Evolutionary conservation across 2,329 filamentous ascomycete species (phyloP).

Genomic region (Cercospora citrullina): DNA sequence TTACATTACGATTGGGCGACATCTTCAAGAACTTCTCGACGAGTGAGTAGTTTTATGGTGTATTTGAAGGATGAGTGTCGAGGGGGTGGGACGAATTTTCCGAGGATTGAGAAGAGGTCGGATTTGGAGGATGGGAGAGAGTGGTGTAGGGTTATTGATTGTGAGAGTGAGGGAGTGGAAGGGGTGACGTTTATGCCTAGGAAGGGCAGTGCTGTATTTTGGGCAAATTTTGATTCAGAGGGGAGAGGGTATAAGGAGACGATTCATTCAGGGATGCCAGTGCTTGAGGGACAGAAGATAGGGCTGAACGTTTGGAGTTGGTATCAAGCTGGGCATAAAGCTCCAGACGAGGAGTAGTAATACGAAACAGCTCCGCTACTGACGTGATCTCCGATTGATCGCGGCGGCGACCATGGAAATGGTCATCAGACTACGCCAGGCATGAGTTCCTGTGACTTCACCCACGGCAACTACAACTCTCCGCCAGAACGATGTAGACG

Average conservation of each 20-base stretch:
- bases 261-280: conserved; percentile 62
- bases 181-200: conserved; percentile 61
- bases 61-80: conserved; percentile 56
- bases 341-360: conserved; percentile 6
- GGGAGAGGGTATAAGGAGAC: conserved; percentile 59
- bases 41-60: conserved; percentile 63
- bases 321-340: conserved; percentile 47
- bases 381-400: neutral
- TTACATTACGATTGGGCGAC: conserved; percentile 61
- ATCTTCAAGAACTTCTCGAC: conserved; percentile 34
- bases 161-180: conserved; percentile 31
- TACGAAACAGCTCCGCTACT: neutral
- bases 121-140: conserved; percentile 33
- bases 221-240: conserved; percentile 60
- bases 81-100: conserved; percentile 64
- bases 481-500: neutral
- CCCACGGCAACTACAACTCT: neutral
- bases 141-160: conserved; percentile 62
- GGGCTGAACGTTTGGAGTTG: conserved; percentile 67
- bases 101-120: conserved; percentile 49
- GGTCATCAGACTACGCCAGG: neutral
- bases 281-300: conserved; percentile 57
- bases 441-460: neutral
- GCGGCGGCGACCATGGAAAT: neutral
- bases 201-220: conserved; percentile 61